A percentile compares a stretch with the other conserved stretches of the same genome.
These are phyloP conservation scores for Fusarium sp. DNA, from an alignment of 2,329 filamentous ascomycete species.

Conservation along the genomic window DNA sequence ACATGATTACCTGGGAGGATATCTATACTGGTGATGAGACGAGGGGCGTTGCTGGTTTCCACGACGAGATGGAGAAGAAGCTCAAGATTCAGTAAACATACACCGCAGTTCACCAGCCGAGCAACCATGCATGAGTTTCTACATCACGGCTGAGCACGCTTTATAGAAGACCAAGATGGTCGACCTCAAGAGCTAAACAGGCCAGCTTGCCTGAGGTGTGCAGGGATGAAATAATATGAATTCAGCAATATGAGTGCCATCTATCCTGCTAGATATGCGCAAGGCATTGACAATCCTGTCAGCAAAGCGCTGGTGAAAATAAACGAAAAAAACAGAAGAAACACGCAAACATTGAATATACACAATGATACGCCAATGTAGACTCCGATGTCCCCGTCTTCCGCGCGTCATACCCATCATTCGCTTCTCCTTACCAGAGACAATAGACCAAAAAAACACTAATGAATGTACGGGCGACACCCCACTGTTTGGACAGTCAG, in stretches of 20 bases:
- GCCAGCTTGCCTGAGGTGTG: background rate
- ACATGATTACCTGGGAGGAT: conserved; percentile 90
- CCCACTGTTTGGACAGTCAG: conserved; percentile 4
- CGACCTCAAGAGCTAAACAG: background rate
- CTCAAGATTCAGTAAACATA: conserved; percentile 73
- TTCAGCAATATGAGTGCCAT: conserved; percentile 23
- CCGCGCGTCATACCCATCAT: conserved; percentile 37
- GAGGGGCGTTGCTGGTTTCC: conserved; percentile 77
- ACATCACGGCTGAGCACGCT: conserved; percentile 28
- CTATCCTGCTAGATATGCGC: conserved; percentile 50
- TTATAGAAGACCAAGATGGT: conserved; percentile 29
- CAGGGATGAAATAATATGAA: conserved; percentile 21
- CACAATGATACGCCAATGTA: conserved; percentile 44
- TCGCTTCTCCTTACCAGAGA: conserved; percentile 38
- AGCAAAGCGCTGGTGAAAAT: conserved; percentile 29
- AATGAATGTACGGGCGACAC: conserved; percentile 29
- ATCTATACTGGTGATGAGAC: conserved; percentile 85
- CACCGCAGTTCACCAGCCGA: background rate
- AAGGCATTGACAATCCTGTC: conserved; percentile 23
- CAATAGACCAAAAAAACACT: conserved; percentile 40
- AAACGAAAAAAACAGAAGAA: conserved; percentile 36
- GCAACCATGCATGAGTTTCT: conserved; percentile 16
- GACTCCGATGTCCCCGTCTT: conserved; percentile 45
- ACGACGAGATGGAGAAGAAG: conserved; percentile 94
- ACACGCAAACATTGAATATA: conserved; percentile 43